Evolutionary conservation across 1,284 basidiomycete species (phyloP).

Genomic region (Bjerkandera adusta): DNA sequence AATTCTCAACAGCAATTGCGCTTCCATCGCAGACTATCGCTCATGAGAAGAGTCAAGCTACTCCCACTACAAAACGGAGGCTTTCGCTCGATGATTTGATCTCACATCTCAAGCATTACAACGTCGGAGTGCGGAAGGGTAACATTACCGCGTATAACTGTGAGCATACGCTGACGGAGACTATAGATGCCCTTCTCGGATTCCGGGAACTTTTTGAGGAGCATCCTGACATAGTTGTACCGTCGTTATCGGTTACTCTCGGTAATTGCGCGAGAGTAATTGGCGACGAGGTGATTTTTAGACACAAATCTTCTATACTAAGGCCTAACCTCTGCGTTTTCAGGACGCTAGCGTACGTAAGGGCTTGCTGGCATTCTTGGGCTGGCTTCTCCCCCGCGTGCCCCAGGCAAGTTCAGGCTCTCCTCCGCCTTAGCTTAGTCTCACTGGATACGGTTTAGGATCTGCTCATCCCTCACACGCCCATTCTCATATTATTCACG

Average conservation of each 20-base stretch:
- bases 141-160: too few relatives aligned
- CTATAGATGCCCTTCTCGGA: slow-evolving; percentile 76
- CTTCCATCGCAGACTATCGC: slow-evolving; percentile 84
- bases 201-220: slow-evolving; percentile 77
- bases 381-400: slow-evolving; percentile 72
- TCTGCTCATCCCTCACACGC: slow-evolving; percentile 68
- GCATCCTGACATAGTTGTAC: slow-evolving; percentile 56
- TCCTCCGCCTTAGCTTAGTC: not conserved
- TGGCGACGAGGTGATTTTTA: slow-evolving; percentile 68
- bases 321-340: slow-evolving; percentile 1
- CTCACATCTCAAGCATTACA: slow-evolving; percentile 84
- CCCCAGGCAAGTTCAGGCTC: slow-evolving; percentile 43
- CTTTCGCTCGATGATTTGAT: slow-evolving; percentile 81
- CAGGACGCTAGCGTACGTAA: slow-evolving; percentile 69
- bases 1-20: slow-evolving; percentile 67
- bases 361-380: slow-evolving; percentile 55
- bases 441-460: slow-evolving; percentile 39
- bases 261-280: slow-evolving; percentile 72
- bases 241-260: slow-evolving; percentile 64
- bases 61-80: slow-evolving; percentile 75
- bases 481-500: slow-evolving; percentile 78
- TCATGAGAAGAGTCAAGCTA: slow-evolving; percentile 46
- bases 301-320: slow-evolving; percentile 4
- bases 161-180: too few relatives aligned
- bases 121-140: slow-evolving; percentile 73